Percentiles rank a stretch among this genome's conserved stretches.
These are phyloP conservation scores for Pythium biforme DNA, from an alignment of 352 stramenopile species.

Conservation along the genomic window DNA sequence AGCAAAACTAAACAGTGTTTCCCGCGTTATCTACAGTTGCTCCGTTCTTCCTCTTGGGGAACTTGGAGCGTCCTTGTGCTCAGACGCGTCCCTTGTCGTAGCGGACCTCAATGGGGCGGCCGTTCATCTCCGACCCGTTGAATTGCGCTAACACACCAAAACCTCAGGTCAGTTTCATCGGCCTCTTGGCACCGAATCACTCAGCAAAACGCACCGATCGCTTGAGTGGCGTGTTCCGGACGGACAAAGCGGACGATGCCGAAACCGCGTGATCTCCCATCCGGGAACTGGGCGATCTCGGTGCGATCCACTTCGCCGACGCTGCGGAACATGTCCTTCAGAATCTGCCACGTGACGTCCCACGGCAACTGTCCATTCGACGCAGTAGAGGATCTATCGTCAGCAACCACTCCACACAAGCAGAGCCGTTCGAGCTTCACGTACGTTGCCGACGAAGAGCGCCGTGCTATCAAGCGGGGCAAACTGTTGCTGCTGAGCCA, in stretches of 20 bases:
- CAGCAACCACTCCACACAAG: background rate
- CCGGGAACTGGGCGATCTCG: conserved; percentile 52
- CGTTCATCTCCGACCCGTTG: conserved; percentile 65
- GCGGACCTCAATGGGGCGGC: conserved; percentile 64
- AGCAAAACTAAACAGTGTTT: conserved; percentile 6
- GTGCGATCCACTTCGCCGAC: conserved; percentile 68
- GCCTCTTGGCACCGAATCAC: too few relatives aligned
- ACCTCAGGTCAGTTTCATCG: too few relatives aligned
- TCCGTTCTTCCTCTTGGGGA: background rate
- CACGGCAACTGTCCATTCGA: conserved; percentile 48
- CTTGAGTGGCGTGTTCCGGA: conserved; percentile 43
- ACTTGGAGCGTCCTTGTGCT: background rate
- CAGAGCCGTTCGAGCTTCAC: conserved; percentile 20
- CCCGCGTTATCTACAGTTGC: background rate
- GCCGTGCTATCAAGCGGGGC: conserved; percentile 26
- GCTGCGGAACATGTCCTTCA: conserved; percentile 67
- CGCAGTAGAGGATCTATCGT: background rate
- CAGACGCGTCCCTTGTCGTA: conserved; percentile 41
- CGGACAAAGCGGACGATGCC: conserved; percentile 67
- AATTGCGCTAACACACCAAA: conserved; percentile 42
- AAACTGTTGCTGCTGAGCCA: conserved; percentile 10
- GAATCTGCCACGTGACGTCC: conserved; percentile 63
- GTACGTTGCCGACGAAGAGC: conserved; percentile 81
- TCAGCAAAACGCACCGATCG: conserved; percentile 40
- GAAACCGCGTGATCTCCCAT: conserved; percentile 68